Conservation (phyloP, 164 flowering plant species). For the Sedum album region DNA sequence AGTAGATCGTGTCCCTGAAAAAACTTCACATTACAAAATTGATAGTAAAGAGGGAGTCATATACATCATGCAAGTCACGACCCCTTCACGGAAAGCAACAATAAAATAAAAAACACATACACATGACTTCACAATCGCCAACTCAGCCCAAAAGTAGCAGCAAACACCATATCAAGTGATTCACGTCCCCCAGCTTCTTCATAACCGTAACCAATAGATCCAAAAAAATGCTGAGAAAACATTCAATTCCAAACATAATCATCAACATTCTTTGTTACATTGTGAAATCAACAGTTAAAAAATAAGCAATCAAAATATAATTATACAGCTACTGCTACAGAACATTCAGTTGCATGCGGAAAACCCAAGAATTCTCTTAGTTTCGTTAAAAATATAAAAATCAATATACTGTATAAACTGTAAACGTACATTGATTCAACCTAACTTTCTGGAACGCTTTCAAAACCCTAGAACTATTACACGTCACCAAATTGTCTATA, state of each 20-base stretch:
- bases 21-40: constrained; percentile 33
- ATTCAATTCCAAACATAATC: neutral
- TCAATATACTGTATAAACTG: too few species aligned
- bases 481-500: constrained; percentile 72
- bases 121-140: constrained; percentile 82
- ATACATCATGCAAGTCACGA: neutral
- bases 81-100: neutral
- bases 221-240: constrained; percentile 61
- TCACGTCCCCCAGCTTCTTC: constrained; percentile 94
- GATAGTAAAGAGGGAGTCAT: too few species aligned
- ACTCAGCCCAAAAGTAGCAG: constrained; percentile 85
- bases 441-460: constrained; percentile 71
- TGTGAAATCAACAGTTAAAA: neutral
- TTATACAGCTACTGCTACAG: too few species aligned
- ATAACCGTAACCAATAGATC: constrained; percentile 90
- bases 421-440: too few species aligned
- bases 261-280: neutral
- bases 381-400: too few species aligned
- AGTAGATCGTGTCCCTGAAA: constrained; percentile 96
- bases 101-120: constrained; percentile 17
- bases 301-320: neutral
- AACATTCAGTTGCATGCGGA: too few species aligned
- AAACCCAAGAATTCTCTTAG: too few species aligned
- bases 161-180: constrained; percentile 76
- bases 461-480: constrained; percentile 61